phyloP scores from a whole-genome alignment of 768 basidiomycete genomes.

The Termitomyces heimii region DNA sequence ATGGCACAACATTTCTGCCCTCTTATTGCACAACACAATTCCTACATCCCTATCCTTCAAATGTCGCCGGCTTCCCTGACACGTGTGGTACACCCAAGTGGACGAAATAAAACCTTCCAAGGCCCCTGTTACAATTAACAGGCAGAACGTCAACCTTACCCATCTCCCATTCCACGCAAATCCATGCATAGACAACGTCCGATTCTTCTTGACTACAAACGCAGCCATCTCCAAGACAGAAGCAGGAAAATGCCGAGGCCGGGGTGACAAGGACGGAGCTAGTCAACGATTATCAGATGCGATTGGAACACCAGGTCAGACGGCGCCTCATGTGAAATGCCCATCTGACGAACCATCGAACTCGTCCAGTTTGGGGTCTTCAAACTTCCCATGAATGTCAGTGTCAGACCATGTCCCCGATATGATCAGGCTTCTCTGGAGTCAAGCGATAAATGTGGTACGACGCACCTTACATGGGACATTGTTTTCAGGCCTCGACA shows the following conservation, averaged over 20 bases:
- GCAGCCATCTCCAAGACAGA: neutral
- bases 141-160: neutral
- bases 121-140: neutral
- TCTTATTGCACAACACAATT: neutral
- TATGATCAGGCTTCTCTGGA: no score
- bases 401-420: no score
- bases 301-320: neutral
- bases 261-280: neutral
- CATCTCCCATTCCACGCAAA: neutral
- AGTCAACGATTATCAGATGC: neutral
- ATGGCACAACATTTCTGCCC: neutral
- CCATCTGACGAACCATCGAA: no score
- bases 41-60: neutral
- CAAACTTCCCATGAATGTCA: no score
- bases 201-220: neutral
- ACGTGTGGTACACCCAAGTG: neutral
- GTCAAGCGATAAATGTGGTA: no score
- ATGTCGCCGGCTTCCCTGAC: neutral
- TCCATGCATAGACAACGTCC: no score
- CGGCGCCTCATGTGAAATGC: neutral
- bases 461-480: no score
- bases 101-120: neutral
- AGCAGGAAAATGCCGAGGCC: neutral
- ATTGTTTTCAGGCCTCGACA: no score
- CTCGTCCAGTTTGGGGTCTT: no score